Evolutionary conservation across 1,284 basidiomycete genomes (phyloP).

Genomic region (Heterobasidion annosum): DNA sequence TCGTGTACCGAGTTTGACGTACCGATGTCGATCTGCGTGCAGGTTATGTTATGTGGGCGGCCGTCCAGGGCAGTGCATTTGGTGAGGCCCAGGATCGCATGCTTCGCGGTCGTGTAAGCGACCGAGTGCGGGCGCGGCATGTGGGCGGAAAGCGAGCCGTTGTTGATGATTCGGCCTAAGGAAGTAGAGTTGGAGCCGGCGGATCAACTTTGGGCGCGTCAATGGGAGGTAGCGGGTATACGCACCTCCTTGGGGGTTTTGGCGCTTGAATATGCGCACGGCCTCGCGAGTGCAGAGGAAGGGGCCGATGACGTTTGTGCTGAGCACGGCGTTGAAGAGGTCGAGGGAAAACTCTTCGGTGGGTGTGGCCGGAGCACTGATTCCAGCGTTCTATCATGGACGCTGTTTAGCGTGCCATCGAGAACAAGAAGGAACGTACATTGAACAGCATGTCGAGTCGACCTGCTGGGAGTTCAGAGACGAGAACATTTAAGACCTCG

Average conservation of each 20-base stretch:
- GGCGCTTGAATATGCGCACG: conserved; percentile 63
- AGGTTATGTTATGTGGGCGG: conserved; percentile 50
- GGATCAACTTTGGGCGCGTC: background rate
- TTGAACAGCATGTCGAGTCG: background rate
- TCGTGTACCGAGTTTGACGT: background rate
- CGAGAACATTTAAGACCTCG: background rate
- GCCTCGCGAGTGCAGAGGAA: conserved; percentile 78
- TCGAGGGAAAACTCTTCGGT: conserved; percentile 60
- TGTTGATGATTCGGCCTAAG: conserved; percentile 73
- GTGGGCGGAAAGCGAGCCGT: conserved; percentile 72
- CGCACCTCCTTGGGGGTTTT: conserved; percentile 62
- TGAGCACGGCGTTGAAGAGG: conserved; percentile 54
- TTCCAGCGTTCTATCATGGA: background rate
- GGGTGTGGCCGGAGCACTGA: background rate
- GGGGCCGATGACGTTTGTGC: conserved; percentile 63
- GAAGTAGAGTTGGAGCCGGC: background rate
- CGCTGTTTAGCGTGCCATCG: no score
- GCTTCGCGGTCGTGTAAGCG: conserved; percentile 72
- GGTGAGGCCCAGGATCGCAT: conserved; percentile 70
- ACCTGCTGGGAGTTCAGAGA: background rate
- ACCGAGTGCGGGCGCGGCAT: conserved; percentile 60
- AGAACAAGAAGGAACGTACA: background rate
- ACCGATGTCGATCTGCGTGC: conserved; percentile 1
- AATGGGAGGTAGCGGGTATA: background rate
- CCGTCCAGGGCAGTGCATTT: conserved; percentile 73